Conservation (phyloP, 129 eudicot species). For the Deinandra increscens region DNA sequence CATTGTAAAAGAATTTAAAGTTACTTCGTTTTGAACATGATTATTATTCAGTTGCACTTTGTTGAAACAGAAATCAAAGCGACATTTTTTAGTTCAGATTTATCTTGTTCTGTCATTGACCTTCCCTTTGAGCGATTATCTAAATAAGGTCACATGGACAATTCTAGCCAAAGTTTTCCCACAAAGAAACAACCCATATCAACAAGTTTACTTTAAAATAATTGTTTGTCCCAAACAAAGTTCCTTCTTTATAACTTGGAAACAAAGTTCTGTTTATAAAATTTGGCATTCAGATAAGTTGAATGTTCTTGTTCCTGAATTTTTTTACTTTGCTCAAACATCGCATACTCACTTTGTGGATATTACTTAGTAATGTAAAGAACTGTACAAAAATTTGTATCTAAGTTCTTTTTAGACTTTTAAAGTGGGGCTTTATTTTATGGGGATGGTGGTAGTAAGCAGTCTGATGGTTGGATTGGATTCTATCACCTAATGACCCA, state of each 20-base stretch:
- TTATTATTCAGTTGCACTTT: conserved; percentile 4
- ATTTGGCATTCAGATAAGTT: conserved; percentile 6
- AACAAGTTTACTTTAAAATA: not conserved
- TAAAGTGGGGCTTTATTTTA: not conserved
- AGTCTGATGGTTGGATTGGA: not conserved
- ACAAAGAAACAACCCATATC: not conserved
- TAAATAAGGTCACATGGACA: not conserved
- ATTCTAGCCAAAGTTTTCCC: not conserved
- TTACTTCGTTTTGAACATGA: not conserved
- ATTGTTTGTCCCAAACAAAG: not conserved
- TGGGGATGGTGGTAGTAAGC: not conserved
- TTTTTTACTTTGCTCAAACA: not conserved
- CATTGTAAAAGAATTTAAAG: not conserved
- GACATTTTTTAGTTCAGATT: not conserved
- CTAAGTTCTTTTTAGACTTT: not conserved
- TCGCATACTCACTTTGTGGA: not conserved
- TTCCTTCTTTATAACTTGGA: not conserved
- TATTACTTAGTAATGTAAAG: not conserved
- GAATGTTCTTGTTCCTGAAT: not conserved
- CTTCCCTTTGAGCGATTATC: not conserved
- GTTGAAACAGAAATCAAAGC: not conserved
- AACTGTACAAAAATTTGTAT: not conserved
- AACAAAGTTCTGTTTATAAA: not conserved
- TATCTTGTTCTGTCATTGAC: not conserved
- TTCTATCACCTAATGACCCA: too few species aligned